Evolutionary conservation across 2,329 filamentous ascomycete genomes (phyloP), one percentile per base, ranked within the genome.

Genomic region (Chalaropsis thielavioides): DNA sequence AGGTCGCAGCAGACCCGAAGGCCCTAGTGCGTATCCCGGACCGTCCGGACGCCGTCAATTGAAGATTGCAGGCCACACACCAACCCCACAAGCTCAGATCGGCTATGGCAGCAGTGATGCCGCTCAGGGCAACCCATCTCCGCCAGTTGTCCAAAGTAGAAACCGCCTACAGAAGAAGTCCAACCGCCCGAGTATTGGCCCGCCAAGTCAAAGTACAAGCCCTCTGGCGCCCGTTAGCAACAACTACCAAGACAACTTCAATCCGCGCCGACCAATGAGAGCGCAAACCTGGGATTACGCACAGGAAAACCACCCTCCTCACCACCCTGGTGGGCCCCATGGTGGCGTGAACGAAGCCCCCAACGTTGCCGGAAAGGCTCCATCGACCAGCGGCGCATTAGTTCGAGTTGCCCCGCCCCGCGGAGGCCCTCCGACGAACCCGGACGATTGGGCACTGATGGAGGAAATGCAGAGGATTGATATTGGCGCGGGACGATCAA

Each of bases 381-480:
- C 72, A 31, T 64, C 73, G n/a, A 80, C 78, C 76, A 80, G 76
- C 68, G 78, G 76, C 40, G 73, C 70, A 38, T 68, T 73, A 61
- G 66, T 69, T 8, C 54, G 68, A 1, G 70, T 71, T 69, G 63
- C 59, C 67, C 69, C 64, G 70, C 69, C 2, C 71, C 71, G 2
- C 68, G 69, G 15, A 6, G 22, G 49, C 66, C 70, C 35, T 74
- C 73, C 4, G 74, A 75, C 41, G 75, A 73, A 62, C 75, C 72
- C 17, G 31, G 79, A 80, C 65, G 77, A 82, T 68, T 78, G 79
- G 73, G 83, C 86, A 22, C 75, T 92, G 63, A 81, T 87, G 74
- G 79, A 89, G 68, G 88, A 92, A 75, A 81, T 92, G 79, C 84
- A 80, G 70, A 78, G 78, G 60, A 87, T 87, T 68, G 83, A 87